Base-by-base conservation (phyloP, 768 basidiomycete genomes). In the Termitomyces sp. region DNA sequence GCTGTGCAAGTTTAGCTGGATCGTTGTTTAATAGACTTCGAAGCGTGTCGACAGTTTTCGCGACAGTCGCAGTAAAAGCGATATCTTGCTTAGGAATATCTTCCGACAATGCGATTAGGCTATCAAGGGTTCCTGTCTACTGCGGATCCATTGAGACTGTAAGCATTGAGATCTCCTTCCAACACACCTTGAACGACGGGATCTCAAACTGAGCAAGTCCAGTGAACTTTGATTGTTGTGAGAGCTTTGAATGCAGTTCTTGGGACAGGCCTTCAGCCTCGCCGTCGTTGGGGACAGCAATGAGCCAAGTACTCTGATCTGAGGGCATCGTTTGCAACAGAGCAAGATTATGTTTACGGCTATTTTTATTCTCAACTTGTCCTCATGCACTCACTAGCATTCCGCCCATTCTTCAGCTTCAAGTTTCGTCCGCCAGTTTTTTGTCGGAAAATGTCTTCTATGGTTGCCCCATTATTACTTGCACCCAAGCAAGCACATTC, bases 281-380 rank as follows among this genome's bases (percentile, higher is more conserved):
- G 20, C 92, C 92, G 72, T 94, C 88, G 65, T 87, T 83, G 12
- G 96, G 96, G 3, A 92, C 86, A 47, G 94, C 81, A 63, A 97
- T 81, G 65, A 98, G 77, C 96, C 96, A 98, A 67, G 94, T 96
- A 65, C 91, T 91, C 73, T 96, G 89, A 80, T 97, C 95, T 71
- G 94, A 96, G 60, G 95, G 95, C 95, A 97, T 97, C 52, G 56
- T 66, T 25, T 45, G 66, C 48, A 59, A 25, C 57, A 62, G 59
- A 62, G 61, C 58, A 66, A 66, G 60, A 61, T 46, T 15, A 31
- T 70, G 64, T 65, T 66, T 64, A 59, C 60, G 56, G 60, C 65
- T 67, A 60, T 66, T 73, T 25, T 60, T 54, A 65, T 53, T 25
- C 25, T 25, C 25, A 47, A 20, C 34, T 38, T 48, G 34, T 6